Conservation (phyloP, 2,329 filamentous ascomycete genomes). For the Cladosporium oxysporum region DNA sequence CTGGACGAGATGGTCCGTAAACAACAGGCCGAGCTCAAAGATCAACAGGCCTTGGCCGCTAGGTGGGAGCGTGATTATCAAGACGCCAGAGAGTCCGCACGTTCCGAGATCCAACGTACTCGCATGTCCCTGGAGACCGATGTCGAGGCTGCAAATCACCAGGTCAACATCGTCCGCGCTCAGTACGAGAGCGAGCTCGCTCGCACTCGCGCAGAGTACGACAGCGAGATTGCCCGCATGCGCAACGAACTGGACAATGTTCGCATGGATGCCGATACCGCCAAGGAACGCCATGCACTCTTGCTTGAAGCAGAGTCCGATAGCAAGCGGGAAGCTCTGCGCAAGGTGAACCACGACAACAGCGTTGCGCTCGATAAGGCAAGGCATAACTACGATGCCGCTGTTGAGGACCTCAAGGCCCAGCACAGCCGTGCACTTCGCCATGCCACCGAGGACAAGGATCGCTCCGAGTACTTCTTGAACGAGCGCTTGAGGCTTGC, state of each 20-base stretch:
- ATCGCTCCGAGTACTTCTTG: conserved; percentile 76
- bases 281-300: conserved; percentile 79
- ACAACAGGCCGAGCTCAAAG: conserved; percentile 65
- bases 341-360: conserved; percentile 49
- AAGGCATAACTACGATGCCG: conserved; percentile 54
- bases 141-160: conserved; percentile 78
- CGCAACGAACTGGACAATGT: conserved; percentile 66
- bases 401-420: conserved; percentile 52
- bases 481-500: conserved; percentile 79
- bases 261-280: conserved; percentile 76
- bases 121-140: conserved; percentile 78
- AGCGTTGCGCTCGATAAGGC: conserved; percentile 57
- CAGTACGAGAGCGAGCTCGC: conserved; percentile 79
- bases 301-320: conserved; percentile 78
- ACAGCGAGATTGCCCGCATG: conserved; percentile 65
- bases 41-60: conserved; percentile 68
- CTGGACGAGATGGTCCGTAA: conserved; percentile 54
- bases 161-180: conserved; percentile 79
- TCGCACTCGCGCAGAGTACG: conserved; percentile 69
- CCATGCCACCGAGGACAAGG: conserved; percentile 72
- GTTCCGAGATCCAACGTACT: conserved; percentile 77
- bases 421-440: conserved; percentile 56
- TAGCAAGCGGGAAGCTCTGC: conserved; percentile 62
- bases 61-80: conserved; percentile 79
- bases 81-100: conserved; percentile 77